A percentile compares a stretch with the other conserved stretches of the same genome.
Conservation (phyloP, 768 basidiomycete genomes). For the Mycena filopes region DNA sequence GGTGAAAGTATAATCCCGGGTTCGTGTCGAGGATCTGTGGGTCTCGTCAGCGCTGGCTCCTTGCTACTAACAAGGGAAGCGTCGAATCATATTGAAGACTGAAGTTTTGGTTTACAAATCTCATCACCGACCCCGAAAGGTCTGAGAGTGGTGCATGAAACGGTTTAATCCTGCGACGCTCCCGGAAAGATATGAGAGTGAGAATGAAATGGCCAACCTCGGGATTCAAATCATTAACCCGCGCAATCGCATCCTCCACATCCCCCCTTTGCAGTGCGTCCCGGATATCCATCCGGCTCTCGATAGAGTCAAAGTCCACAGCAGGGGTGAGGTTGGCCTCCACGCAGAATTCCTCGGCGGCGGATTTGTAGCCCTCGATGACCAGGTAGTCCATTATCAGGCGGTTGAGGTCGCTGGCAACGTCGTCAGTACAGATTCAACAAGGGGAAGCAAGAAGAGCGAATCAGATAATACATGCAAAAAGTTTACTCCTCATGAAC, state of each 20-base stretch:
- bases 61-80: conserved; percentile 34
- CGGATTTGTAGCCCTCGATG: conserved; percentile 96
- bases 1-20: conserved; percentile 91
- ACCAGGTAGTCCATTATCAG: conserved; percentile 98
- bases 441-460: conserved; percentile 38
- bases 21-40: conserved; percentile 95
- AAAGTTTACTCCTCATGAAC: conserved; percentile 71
- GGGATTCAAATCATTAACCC: conserved; percentile 95
- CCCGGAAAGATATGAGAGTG: conserved; percentile 18
- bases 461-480: conserved; percentile 93
- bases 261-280: conserved; percentile 95
- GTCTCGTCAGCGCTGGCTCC: conserved; percentile 35
- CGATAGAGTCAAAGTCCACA: conserved; percentile 92
- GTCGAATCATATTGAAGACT: conserved; percentile 93
- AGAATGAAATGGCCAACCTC: conserved; percentile 74
- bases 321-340: conserved; percentile 83
- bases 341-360: conserved; percentile 93
- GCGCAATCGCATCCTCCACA: conserved; percentile 94
- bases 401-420: conserved; percentile 86
- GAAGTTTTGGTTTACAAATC: conserved; percentile 81
- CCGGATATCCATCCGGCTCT: conserved; percentile 93
- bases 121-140: conserved; percentile 86
- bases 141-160: conserved; percentile 99
- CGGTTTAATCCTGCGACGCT: conserved; percentile 79
- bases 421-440: conserved; percentile 35